phyloP scores from a whole-genome alignment of 305 asterid species.

The Salvia sclarea region DNA sequence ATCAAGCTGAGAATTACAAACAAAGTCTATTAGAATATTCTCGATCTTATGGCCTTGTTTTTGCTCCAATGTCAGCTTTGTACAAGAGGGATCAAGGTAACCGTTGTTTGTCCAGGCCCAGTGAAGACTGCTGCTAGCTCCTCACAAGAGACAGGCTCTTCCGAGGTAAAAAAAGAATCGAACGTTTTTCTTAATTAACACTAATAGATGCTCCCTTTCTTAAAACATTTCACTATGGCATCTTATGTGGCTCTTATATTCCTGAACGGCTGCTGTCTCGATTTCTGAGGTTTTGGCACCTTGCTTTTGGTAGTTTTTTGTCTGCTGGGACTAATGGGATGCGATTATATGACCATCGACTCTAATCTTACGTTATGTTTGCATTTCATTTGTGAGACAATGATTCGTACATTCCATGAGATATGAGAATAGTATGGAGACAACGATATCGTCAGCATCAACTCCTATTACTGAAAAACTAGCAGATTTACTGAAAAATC shows the following conservation, averaged over 20 bases:
- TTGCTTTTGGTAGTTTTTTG: too few species aligned
- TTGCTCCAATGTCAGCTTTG: conserved; percentile 57
- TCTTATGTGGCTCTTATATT: too few species aligned
- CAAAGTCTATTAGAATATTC: conserved; percentile 16
- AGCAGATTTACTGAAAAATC: conserved; percentile 16
- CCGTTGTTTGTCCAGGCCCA: conserved; percentile 95
- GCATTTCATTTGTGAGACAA: too few species aligned
- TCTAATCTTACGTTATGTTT: too few species aligned
- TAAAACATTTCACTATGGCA: background rate
- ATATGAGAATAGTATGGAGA: too few species aligned
- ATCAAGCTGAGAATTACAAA: background rate
- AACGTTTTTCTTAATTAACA: too few species aligned
- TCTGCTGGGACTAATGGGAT: too few species aligned
- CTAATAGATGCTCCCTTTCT: conserved; percentile 4
- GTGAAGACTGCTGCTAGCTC: conserved; percentile 60
- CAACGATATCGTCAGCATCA: too few species aligned
- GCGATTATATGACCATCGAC: too few species aligned
- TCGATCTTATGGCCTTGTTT: conserved; percentile 17
- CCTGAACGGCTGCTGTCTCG: too few species aligned
- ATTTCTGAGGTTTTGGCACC: conserved; percentile 1
- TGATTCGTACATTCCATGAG: background rate
- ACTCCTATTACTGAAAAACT: conserved; percentile 3
- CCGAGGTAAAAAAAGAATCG: conserved; percentile 71
- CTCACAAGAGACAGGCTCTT: conserved; percentile 46
- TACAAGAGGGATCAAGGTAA: conserved; percentile 83